Conservation (phyloP, 2,329 filamentous ascomycete species). For the Talaromyces rugulosus region DNA sequence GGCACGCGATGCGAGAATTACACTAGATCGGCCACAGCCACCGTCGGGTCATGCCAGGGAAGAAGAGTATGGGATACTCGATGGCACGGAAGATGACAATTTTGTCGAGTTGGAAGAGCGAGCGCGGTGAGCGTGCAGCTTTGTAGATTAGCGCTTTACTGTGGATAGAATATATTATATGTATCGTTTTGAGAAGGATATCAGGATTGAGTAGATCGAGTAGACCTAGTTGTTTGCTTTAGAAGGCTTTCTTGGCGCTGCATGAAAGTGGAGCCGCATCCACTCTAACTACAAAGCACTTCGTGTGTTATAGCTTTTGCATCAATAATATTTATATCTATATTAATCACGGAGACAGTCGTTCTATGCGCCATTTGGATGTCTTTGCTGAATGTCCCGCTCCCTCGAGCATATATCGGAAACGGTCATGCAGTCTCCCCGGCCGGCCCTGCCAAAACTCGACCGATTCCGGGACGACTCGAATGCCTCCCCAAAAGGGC, state of each 20-base stretch:
- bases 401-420: conserved; percentile 69
- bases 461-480: conserved; percentile 76
- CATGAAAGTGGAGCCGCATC: background rate
- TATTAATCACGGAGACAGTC: conserved; percentile 32
- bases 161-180: background rate
- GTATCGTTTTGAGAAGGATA: background rate
- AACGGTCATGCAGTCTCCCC: conserved; percentile 89
- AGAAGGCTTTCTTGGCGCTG: background rate
- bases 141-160: background rate
- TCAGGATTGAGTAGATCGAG: conserved; percentile 3
- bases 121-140: background rate
- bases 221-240: background rate
- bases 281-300: background rate
- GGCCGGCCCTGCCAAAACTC: conserved; percentile 96
- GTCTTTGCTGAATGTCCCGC: conserved; percentile 34
- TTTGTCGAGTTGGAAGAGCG: conserved; percentile 11
- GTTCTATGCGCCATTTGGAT: conserved; percentile 37
- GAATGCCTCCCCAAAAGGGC: conserved; percentile 88
- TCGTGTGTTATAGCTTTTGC: background rate
- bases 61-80: conserved; percentile 3
- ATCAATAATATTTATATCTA: background rate
- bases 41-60: background rate
- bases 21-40: conserved; percentile 3
- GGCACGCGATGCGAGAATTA: conserved; percentile 1
- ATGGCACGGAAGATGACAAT: conserved; percentile 25